Base-by-base conservation (phyloP, 768 basidiomycete genomes). In the Tylopilus subfusipes region DNA sequence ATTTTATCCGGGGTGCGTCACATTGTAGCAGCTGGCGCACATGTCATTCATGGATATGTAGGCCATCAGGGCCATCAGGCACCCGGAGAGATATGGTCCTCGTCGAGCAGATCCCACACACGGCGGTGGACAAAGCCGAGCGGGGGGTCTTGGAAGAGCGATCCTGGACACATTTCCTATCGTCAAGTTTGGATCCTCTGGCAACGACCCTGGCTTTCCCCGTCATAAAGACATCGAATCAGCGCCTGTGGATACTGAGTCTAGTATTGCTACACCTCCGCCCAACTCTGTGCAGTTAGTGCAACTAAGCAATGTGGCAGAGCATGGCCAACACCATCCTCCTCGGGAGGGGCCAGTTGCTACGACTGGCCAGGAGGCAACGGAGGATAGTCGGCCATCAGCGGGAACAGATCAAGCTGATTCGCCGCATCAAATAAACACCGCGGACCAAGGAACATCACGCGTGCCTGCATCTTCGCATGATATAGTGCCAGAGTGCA, bases 91-190 rank as follows among this genome's bases (percentile, higher is more conserved):
- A 49, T 98, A 97, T 67, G 93, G 93, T 5, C 90, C 90, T 12
- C 79, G 93, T 50, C 61, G 74, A 4, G 73, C 73, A 13, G 67
- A 72, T 48, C 61, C 63, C 1, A 51, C 53, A 14, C 50, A 50
- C 48, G 64, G 52, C 42, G 72, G 59, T 29, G 75, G 77, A 34
- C 86, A 86, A 64, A 86, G 83, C 47, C 83, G 91, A 4, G 88
- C 92, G 0, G 75, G 82, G n/a, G 94, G 94, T 8, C 78, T 98
- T 48, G 89, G 91, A 2, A 84, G 91, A 19, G 96, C 96, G 19
- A 94, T 98, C 53, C 76, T 98, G 51, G 95, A 98, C 61, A 97
- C 94, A 4, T 98, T 98, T 74, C 94, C 95, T 5, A 74, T 97
- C 57, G 86, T 96, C 72, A 93, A 93, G 68, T 98, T 94, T 62